phyloP scores from a whole-genome alignment of 805 yeast genomes.

The Pichia exigua region DNA sequence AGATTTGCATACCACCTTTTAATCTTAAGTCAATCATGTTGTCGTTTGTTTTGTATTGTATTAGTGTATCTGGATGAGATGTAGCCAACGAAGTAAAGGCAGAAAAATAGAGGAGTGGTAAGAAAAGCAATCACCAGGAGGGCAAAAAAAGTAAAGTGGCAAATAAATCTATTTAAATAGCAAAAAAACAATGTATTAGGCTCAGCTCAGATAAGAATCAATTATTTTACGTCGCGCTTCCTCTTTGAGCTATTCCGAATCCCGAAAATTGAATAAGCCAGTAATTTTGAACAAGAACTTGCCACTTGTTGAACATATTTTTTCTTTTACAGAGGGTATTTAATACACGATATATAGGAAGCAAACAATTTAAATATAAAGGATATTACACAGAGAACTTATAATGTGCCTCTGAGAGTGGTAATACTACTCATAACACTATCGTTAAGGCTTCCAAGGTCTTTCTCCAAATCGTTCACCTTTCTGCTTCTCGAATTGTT shows the following conservation, averaged over 20 bases:
- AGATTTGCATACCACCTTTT: slow-evolving; percentile 76
- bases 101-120: not conserved
- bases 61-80: not conserved
- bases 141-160: not conserved
- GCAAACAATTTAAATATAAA: not conserved
- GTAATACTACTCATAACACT: slow-evolving; percentile 13
- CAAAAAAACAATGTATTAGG: not conserved
- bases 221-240: not conserved
- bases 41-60: not conserved
- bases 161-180: not conserved
- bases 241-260: no score
- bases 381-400: slow-evolving; percentile 6
- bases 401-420: slow-evolving; percentile 9
- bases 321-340: not conserved
- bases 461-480: slow-evolving; percentile 8
- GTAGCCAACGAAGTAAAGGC: not conserved
- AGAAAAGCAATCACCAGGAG: not conserved
- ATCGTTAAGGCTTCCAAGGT: slow-evolving; percentile 1
- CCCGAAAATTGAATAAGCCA: not conserved
- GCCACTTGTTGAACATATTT: not conserved
- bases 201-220: not conserved
- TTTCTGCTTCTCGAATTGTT: not conserved
- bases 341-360: not conserved
- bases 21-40: slow-evolving; percentile 18
- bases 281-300: not conserved